phyloP scores from a whole-genome alignment of 139 green algal species.

The Chlorella sp. region DNA sequence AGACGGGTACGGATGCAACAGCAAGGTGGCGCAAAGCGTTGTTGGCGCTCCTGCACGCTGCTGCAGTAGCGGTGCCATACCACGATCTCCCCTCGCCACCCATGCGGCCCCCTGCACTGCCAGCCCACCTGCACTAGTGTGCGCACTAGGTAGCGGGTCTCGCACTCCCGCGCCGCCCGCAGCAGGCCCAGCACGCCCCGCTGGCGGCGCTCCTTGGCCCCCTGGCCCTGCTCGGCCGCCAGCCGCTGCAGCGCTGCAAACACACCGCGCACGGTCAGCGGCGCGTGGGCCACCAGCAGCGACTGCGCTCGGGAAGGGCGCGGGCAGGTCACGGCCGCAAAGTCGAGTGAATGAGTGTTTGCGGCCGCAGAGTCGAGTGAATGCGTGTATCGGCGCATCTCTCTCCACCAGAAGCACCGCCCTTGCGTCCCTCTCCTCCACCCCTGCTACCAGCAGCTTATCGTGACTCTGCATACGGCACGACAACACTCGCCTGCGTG shows the following conservation, averaged over 20 bases:
- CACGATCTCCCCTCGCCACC: no score
- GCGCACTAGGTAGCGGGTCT: slow-evolving; percentile 78
- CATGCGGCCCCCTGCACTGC: neutral
- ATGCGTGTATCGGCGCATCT: no score
- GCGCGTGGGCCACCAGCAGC: slow-evolving; percentile 55
- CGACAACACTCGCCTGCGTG: slow-evolving; percentile 52
- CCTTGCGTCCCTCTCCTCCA: no score
- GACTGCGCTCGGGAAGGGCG: slow-evolving; percentile 33
- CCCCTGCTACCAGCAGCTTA: no score
- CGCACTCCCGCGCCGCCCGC: slow-evolving; percentile 57
- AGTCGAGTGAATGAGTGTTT: no score
- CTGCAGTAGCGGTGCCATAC: no score
- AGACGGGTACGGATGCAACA: neutral
- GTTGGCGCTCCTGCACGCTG: no score
- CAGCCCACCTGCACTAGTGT: slow-evolving; percentile 57
- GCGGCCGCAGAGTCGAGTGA: no score
- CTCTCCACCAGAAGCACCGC: no score
- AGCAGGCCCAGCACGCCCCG: slow-evolving; percentile 62
- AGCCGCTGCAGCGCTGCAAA: slow-evolving; percentile 56
- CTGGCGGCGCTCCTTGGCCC: slow-evolving; percentile 51
- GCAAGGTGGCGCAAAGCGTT: neutral
- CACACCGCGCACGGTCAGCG: slow-evolving; percentile 71
- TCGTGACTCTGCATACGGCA: no score
- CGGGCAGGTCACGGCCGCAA: no score
- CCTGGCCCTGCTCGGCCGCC: slow-evolving; percentile 50